Evolutionary conservation across 371 early-diverging fungal genomes (phyloP).

Genomic region (Gilbertella persicaria): DNA sequence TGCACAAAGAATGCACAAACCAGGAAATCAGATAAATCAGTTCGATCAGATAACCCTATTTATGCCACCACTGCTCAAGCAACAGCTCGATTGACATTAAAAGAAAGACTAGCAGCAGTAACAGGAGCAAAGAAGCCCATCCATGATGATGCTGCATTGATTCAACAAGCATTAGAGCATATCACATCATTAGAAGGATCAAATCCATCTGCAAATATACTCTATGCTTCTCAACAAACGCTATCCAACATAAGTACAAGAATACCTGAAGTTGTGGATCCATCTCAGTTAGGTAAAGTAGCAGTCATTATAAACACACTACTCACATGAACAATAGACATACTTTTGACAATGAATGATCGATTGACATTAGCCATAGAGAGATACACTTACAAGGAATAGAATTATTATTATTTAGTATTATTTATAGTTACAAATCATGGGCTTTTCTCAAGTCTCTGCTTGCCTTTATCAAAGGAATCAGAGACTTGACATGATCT

Average conservation of each 20-base stretch:
- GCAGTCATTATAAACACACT: no score
- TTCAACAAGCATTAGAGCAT: slow-evolving; percentile 5
- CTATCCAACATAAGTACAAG: slow-evolving; percentile 33
- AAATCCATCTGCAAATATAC: slow-evolving; percentile 2
- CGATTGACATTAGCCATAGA: slow-evolving; percentile 30
- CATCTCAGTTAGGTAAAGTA: slow-evolving; percentile 43
- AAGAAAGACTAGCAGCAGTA: slow-evolving; percentile 40
- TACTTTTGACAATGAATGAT: slow-evolving; percentile 40
- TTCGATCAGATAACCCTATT: slow-evolving; percentile 8
- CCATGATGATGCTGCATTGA: slow-evolving; percentile 5
- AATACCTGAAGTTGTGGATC: slow-evolving; percentile 34
- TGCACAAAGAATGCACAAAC: slow-evolving; percentile 71
- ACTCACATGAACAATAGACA: slow-evolving; percentile 19
- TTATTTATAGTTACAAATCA: no score
- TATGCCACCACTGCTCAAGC: slow-evolving; percentile 36
- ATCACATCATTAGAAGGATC: slow-evolving; percentile 6
- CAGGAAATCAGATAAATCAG: slow-evolving; percentile 6
- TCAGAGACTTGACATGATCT: slow-evolving; percentile 76
- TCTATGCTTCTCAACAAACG: slow-evolving; percentile 27
- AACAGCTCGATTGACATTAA: slow-evolving; percentile 38
- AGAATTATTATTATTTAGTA: not conserved
- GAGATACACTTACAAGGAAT: no score
- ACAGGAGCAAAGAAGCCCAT: slow-evolving; percentile 10
- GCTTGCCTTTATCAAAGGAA: slow-evolving; percentile 92
- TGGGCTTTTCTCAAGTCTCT: slow-evolving; percentile 50